A percentile compares a stretch with the other conserved stretches of the same genome.
phyloP scores from a whole-genome alignment of 108 stramenopile genomes.

The Skeletonema menzelii region DNA sequence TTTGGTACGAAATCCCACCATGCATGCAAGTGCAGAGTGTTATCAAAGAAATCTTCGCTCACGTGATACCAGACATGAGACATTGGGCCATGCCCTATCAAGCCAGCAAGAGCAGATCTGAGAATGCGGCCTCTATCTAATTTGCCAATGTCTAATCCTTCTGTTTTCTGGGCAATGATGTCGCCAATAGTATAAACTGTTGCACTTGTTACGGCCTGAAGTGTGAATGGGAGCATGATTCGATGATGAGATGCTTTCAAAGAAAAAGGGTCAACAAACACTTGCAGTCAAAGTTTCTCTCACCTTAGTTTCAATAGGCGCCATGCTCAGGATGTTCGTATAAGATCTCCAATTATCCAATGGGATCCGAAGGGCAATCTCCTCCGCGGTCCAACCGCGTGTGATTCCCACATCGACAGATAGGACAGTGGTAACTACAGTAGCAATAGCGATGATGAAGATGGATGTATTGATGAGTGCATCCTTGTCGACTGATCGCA shows the following conservation, averaged over 20 bases:
- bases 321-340: slow-evolving; percentile 21
- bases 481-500: slow-evolving; percentile 12
- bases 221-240: neutral
- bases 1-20: slow-evolving; percentile 77
- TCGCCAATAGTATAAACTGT: slow-evolving; percentile 81
- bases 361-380: slow-evolving; percentile 50
- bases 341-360: slow-evolving; percentile 56
- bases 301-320: slow-evolving; percentile 64
- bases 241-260: neutral
- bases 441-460: slow-evolving; percentile 14
- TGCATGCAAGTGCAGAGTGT: slow-evolving; percentile 38
- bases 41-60: slow-evolving; percentile 67
- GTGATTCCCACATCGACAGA: slow-evolving; percentile 44
- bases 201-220: slow-evolving; percentile 39
- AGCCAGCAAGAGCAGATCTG: slow-evolving; percentile 69
- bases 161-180: slow-evolving; percentile 61
- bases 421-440: slow-evolving; percentile 24
- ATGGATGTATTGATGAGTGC: slow-evolving; percentile 33
- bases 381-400: slow-evolving; percentile 43
- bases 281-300: neutral
- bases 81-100: slow-evolving; percentile 85
- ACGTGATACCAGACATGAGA: slow-evolving; percentile 77
- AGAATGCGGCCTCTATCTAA: slow-evolving; percentile 63
- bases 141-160: slow-evolving; percentile 56
- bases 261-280: neutral